phyloP scores from a whole-genome alignment of 1,139 yeast species.

The Zygoascus sp. region DNA sequence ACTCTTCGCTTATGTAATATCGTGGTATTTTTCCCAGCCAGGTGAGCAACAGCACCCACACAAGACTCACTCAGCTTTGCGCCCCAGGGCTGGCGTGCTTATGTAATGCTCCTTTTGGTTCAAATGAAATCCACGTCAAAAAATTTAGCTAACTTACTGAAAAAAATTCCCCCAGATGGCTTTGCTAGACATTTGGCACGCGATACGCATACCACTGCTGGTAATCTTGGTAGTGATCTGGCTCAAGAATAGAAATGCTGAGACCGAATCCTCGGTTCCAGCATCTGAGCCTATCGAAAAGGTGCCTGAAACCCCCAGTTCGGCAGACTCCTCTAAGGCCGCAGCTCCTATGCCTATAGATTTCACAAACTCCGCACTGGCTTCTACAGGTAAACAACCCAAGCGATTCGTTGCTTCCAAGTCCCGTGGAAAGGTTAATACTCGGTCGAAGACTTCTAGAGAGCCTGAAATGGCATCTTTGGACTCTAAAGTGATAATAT shows the following conservation, averaged over 20 bases:
- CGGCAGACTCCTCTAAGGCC: constrained; percentile 2
- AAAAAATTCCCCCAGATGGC: constrained; percentile 1
- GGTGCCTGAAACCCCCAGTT: too few relatives aligned
- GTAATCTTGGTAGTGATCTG: constrained; percentile 11
- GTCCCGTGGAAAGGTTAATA: neutral
- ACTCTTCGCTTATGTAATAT: too few relatives aligned
- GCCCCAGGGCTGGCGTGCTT: too few relatives aligned
- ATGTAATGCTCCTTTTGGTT: neutral
- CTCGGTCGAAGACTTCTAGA: neutral
- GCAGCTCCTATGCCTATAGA: constrained; percentile 38
- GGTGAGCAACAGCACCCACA: too few relatives aligned
- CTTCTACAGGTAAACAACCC: neutral
- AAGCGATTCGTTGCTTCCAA: constrained; percentile 7
- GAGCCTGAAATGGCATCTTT: constrained; percentile 3
- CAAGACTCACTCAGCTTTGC: too few relatives aligned
- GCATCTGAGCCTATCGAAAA: neutral
- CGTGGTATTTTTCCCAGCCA: too few relatives aligned
- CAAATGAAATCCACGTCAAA: neutral
- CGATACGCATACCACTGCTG: constrained; percentile 10
- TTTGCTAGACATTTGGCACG: constrained; percentile 14
- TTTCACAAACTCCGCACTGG: constrained; percentile 35
- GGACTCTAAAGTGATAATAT: constrained; percentile 44
- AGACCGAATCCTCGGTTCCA: neutral
- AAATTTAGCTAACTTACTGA: neutral
- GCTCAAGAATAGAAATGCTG: constrained; percentile 3